These are phyloP conservation scores for Citrus maxima DNA, from an alignment of 345 rosid genomes.

Conservation along the genomic window DNA sequence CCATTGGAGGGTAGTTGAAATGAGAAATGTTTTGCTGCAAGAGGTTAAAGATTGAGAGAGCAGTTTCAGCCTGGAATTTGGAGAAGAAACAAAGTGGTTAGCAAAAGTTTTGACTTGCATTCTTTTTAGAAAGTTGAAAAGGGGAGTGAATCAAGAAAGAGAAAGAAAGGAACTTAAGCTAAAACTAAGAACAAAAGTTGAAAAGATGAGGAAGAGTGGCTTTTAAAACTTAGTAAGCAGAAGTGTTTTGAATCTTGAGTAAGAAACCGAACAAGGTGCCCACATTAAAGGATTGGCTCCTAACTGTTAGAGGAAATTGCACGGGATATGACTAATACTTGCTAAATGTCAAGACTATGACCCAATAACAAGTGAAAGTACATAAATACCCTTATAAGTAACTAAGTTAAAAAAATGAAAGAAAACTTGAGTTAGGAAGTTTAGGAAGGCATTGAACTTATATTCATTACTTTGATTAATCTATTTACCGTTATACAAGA, in stretches of 20 bases:
- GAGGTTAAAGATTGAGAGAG: constrained; percentile 22
- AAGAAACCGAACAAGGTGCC: not conserved
- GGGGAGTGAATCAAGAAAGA: not conserved
- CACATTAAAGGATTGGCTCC: not conserved
- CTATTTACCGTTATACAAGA: no score
- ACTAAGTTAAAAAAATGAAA: no score
- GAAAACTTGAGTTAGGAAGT: no score
- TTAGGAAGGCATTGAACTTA: no score
- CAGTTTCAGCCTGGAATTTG: constrained; percentile 21
- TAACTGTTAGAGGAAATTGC: no score
- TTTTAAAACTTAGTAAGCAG: not conserved
- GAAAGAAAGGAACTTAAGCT: not conserved
- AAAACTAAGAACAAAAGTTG: not conserved
- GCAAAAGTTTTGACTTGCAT: constrained; percentile 40
- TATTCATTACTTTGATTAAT: no score
- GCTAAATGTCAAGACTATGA: no score
- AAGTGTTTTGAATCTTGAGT: no score
- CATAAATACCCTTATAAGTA: no score
- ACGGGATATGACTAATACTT: no score
- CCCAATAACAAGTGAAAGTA: no score
- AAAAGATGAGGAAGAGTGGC: not conserved
- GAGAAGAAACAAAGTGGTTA: constrained; percentile 16
- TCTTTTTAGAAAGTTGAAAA: not conserved
- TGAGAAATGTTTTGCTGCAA: constrained; percentile 13
- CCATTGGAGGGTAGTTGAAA: not conserved